A percentile compares a stretch with the other conserved stretches of the same genome.
These are phyloP conservation scores for Cladosporium oxysporum DNA, from an alignment of 2,329 filamentous ascomycete genomes.

Conservation along the genomic window DNA sequence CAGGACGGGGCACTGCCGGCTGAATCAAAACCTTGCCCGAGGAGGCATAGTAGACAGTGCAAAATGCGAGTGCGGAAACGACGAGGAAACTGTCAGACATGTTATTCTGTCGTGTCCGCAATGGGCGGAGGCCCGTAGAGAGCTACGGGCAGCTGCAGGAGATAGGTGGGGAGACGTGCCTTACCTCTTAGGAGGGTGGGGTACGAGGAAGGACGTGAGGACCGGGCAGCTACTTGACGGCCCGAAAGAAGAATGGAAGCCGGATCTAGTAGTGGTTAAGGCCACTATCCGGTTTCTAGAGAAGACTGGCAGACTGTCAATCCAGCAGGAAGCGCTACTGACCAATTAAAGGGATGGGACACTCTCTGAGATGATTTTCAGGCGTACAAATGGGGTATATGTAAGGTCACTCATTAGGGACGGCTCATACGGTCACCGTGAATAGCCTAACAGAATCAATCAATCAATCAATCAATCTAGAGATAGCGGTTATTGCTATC, in stretches of 20 bases:
- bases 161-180: not conserved
- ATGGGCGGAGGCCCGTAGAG: not conserved
- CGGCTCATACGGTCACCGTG: too few species aligned
- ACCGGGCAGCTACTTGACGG: too few species aligned
- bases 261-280: too few species aligned
- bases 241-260: too few species aligned
- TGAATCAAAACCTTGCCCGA: not conserved
- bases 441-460: conserved; percentile 9
- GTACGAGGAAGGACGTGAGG: too few species aligned
- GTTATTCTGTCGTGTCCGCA: not conserved
- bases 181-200: conserved; percentile 7
- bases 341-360: not conserved
- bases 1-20: conserved; percentile 6
- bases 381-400: not conserved
- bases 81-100: not conserved
- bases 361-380: not conserved
- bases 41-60: not conserved
- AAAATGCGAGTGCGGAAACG: not conserved
- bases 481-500: too few species aligned
- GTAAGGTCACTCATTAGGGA: conserved; percentile 1
- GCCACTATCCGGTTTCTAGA: conserved; percentile 15
- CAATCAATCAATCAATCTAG: not conserved
- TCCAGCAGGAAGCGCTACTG: not conserved
- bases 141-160: not conserved
- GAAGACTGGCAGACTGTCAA: conserved; percentile 9